These are phyloP conservation scores for Lavandula angustifolia DNA, from an alignment of 257 asterid species.

Conservation along the genomic window DNA sequence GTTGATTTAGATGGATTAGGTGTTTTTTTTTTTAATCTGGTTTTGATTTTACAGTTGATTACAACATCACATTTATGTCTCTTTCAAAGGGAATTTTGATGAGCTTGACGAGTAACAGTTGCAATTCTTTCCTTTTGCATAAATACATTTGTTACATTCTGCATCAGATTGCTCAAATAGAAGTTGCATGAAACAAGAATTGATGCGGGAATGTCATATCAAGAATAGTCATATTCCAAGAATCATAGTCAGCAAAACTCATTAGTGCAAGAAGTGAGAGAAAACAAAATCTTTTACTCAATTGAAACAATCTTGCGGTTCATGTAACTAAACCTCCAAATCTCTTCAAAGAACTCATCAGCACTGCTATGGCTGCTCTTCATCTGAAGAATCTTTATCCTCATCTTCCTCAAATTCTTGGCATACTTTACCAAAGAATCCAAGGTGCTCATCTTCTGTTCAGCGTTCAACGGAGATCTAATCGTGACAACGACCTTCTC, in stretches of 20 bases:
- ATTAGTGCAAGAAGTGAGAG: constrained; percentile 11
- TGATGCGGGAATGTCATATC: constrained; percentile 21
- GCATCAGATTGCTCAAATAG: not conserved
- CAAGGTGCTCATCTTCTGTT: constrained; percentile 85
- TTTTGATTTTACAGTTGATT: constrained; percentile 12
- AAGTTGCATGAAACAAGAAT: not conserved
- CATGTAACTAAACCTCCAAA: constrained; percentile 67
- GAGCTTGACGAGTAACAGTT: constrained; percentile 18
- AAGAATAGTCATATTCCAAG: constrained; percentile 21
- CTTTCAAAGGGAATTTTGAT: constrained; percentile 13
- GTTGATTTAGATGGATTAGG: constrained; percentile 56
- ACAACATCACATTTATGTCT: not conserved
- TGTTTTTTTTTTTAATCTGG: constrained; percentile 14
- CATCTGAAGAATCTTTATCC: constrained; percentile 90
- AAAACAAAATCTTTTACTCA: constrained; percentile 44
- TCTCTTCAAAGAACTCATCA: constrained; percentile 92
- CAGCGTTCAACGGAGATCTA: constrained; percentile 91
- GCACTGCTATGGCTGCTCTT: constrained; percentile 97
- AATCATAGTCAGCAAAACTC: constrained; percentile 9
- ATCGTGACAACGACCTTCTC: constrained; percentile 76
- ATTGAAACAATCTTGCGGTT: constrained; percentile 72
- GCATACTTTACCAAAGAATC: constrained; percentile 69
- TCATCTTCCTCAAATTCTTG: constrained; percentile 68
- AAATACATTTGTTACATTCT: too few relatives aligned
- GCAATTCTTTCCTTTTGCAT: not conserved